Percentiles rank a stretch among this genome's conserved stretches.
phyloP scores from a whole-genome alignment of 2,329 filamentous ascomycete species.

The Xylaria sp. region DNA sequence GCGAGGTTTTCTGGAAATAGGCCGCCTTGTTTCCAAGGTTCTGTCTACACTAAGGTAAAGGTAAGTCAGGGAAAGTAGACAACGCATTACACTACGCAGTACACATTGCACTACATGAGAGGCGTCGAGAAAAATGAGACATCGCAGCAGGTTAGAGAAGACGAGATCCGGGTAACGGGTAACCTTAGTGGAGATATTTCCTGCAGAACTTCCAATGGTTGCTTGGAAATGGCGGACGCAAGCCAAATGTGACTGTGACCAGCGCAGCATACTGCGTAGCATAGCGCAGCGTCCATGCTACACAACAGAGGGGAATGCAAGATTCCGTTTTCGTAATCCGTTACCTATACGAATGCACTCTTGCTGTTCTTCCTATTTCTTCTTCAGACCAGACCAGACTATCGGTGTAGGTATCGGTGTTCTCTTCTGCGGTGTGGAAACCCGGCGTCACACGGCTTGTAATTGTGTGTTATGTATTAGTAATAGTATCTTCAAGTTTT shows the following conservation, averaged over 20 bases:
- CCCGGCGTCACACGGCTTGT: conserved; percentile 30
- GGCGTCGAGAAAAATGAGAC: not conserved
- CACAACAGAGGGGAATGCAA: conserved; percentile 9
- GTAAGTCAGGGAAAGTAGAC: not conserved
- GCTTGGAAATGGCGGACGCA: not conserved
- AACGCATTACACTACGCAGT: not conserved
- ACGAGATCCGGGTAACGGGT: conserved; percentile 12
- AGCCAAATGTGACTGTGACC: too few relatives aligned
- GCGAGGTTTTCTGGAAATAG: too few relatives aligned
- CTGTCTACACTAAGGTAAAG: too few relatives aligned
- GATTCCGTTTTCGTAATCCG: conserved; percentile 30
- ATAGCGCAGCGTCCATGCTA: too few relatives aligned
- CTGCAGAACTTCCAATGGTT: not conserved
- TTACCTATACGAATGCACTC: not conserved
- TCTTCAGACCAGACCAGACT: not conserved
- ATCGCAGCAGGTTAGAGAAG: not conserved
- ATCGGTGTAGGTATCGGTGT: conserved; percentile 2
- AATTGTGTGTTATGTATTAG: not conserved
- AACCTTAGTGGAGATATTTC: not conserved
- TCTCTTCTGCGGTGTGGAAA: conserved; percentile 6
- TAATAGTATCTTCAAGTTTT: not conserved
- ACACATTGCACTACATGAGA: not conserved
- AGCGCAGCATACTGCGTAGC: not conserved
- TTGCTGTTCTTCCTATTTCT: not conserved
- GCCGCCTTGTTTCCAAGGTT: too few relatives aligned